Base-by-base conservation (phyloP, 2,329 filamentous ascomycete species). In the Arthrobotrys iridis region DNA sequence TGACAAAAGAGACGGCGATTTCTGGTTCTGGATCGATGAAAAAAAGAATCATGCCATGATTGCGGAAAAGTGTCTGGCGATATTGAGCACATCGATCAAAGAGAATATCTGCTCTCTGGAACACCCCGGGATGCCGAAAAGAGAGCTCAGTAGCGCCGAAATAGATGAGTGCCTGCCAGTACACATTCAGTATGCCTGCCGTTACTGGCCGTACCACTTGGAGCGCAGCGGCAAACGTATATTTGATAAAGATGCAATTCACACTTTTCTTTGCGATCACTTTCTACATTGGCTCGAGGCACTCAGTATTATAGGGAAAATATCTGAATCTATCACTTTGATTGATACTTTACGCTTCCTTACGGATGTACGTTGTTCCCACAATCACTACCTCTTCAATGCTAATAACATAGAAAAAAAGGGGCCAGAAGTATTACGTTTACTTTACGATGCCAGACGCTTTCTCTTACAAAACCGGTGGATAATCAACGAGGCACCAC, bases 1-100 rank as follows among this genome's bases (percentile, higher is more conserved):
- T 35, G 33, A 59, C 8, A 58, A 58, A 18, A n/a, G 24, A 24
- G 3, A 13, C 18, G 8, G 18, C 6, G 18, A 40, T 37, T 18
- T 37, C 26, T 52, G 46, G 46, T 52, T 67, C 40, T 58, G 52
- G 52, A 24, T 37, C 8, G 52, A 58, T 18, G 52, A 58, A 15
- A 40, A 58, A 37, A 24, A 58, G 52, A 24, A n/a, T 3, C 52
- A 58, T 20, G 6, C 10, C 10, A 20, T 45, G 10, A 45, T 45
- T 45, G 41, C 41, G 41, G n/a, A 6, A 20, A 11, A 6, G 18
- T 45, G 41, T 45, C 10, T 45, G 10, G 18, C 8, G 10, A 11
- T 45, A 11, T 58, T 58, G 28, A 37, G 28, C 20, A 3, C 7
- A 20, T 58, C 4, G 8, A 3, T 58, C 11, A 58, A 58, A 40